These are phyloP conservation scores for Gracilaria caudata DNA, from an alignment of 23 red algal species.

Conservation along the genomic window DNA sequence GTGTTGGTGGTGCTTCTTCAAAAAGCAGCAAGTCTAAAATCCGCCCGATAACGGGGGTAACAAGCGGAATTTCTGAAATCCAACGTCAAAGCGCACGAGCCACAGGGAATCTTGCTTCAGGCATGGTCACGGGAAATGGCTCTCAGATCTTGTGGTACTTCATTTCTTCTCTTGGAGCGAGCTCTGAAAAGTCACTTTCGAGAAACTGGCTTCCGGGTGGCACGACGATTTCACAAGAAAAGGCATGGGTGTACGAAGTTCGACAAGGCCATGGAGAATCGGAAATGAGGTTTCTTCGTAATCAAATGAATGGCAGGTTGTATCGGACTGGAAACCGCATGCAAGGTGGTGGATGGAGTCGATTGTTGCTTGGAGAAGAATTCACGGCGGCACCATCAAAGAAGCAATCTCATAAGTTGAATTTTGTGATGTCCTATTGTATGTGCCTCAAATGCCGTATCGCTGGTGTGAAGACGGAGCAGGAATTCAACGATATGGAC, in stretches of 20 bases:
- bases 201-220: slow-evolving; percentile 9
- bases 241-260: slow-evolving; percentile 21
- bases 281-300: neutral
- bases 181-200: slow-evolving; percentile 8
- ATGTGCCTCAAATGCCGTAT: slow-evolving; percentile 37
- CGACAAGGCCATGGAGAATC: slow-evolving; percentile 19
- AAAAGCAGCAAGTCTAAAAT: neutral
- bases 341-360: slow-evolving; percentile 31
- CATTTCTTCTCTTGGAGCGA: slow-evolving; percentile 36
- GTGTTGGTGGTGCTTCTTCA: neutral
- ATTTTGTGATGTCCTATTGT: slow-evolving; percentile 21
- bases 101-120: slow-evolving; percentile 9
- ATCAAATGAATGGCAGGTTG: slow-evolving; percentile 37
- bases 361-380: slow-evolving; percentile 36
- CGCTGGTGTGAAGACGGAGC: neutral
- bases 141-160: slow-evolving; percentile 33
- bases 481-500: slow-evolving; percentile 36
- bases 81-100: slow-evolving; percentile 6
- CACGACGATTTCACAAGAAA: neutral
- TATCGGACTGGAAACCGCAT: slow-evolving; percentile 19
- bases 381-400: slow-evolving; percentile 6
- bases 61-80: neutral
- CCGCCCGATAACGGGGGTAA: neutral
- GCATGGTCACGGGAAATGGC: neutral
- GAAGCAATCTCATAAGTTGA: slow-evolving; percentile 35